Conservation (phyloP, 306 rosid species). For the Datisca glomerata region DNA sequence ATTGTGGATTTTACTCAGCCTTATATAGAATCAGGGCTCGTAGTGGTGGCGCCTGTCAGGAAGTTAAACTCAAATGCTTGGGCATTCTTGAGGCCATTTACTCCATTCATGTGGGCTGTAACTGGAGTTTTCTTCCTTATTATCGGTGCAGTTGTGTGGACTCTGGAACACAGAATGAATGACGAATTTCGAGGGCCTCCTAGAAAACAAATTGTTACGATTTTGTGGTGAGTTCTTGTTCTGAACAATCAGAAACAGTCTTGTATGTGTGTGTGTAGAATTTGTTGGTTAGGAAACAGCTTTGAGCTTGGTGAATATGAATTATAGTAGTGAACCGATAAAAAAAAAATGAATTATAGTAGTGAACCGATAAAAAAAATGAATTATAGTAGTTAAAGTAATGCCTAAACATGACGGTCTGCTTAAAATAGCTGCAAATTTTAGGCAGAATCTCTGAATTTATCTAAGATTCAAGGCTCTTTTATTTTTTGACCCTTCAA, state of each 20-base stretch:
- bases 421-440: neutral
- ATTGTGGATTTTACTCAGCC: slow-evolving; percentile 37
- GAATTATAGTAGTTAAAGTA: too few relatives aligned
- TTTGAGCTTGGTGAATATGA: too few relatives aligned
- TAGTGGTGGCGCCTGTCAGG: slow-evolving; percentile 31
- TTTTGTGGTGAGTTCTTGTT: slow-evolving; percentile 21
- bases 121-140: slow-evolving; percentile 24
- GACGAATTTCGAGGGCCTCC: slow-evolving; percentile 44
- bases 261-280: neutral
- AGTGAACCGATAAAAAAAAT: too few relatives aligned
- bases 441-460: too few relatives aligned
- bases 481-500: neutral
- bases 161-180: slow-evolving; percentile 31
- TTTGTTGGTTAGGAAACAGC: too few relatives aligned
- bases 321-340: too few relatives aligned
- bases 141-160: slow-evolving; percentile 38
- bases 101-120: slow-evolving; percentile 31
- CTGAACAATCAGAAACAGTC: neutral
- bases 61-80: slow-evolving; percentile 23
- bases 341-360: too few relatives aligned
- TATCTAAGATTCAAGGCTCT: neutral
- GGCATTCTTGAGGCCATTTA: slow-evolving; percentile 33
- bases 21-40: slow-evolving; percentile 36
- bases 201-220: slow-evolving; percentile 24
- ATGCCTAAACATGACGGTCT: too few relatives aligned